phyloP scores from a whole-genome alignment of 768 basidiomycete genomes.

The Boletus tomentosulus region DNA sequence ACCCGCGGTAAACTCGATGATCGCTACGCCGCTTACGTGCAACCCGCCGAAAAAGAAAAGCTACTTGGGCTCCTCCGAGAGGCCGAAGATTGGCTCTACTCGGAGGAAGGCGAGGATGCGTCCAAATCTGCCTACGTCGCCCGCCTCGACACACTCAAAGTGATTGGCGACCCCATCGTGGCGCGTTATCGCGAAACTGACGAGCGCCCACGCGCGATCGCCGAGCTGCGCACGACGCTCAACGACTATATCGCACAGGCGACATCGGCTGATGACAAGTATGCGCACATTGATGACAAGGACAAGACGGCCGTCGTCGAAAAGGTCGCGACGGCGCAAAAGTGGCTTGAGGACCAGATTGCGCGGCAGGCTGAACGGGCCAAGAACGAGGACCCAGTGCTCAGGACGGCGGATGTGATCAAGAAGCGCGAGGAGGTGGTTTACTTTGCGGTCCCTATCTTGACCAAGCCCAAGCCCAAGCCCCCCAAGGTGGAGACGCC shows the following conservation, averaged over 20 bases:
- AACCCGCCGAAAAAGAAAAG: slow-evolving; percentile 70
- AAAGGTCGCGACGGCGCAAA: slow-evolving; percentile 82
- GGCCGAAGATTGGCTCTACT: slow-evolving; percentile 96
- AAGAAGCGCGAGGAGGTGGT: slow-evolving; percentile 93
- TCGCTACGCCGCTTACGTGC: slow-evolving; percentile 73
- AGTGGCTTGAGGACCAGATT: slow-evolving; percentile 95
- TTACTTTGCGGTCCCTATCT: slow-evolving; percentile 85
- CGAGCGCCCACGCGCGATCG: slow-evolving; percentile 67
- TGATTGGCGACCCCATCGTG: slow-evolving; percentile 81
- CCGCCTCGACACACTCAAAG: slow-evolving; percentile 80
- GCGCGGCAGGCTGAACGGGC: slow-evolving; percentile 81
- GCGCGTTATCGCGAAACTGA: slow-evolving; percentile 81
- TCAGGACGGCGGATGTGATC: slow-evolving; percentile 75
- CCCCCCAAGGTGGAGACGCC: slow-evolving; percentile 53
- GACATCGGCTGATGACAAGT: slow-evolving; percentile 79
- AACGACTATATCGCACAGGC: slow-evolving; percentile 84
- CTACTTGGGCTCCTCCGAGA: slow-evolving; percentile 67
- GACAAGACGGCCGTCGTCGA: slow-evolving; percentile 85
- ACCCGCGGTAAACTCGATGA: slow-evolving; percentile 89
- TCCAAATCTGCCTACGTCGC: slow-evolving; percentile 91
- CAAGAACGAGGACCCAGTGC: slow-evolving; percentile 84
- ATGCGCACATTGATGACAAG: slow-evolving; percentile 84
- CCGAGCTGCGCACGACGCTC: slow-evolving; percentile 80
- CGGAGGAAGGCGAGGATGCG: slow-evolving; percentile 93
- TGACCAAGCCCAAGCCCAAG: slow-evolving; percentile 92